phyloP scores from a whole-genome alignment of 1,139 yeast species.

The Kurtzmaniella quercitrusa region DNA sequence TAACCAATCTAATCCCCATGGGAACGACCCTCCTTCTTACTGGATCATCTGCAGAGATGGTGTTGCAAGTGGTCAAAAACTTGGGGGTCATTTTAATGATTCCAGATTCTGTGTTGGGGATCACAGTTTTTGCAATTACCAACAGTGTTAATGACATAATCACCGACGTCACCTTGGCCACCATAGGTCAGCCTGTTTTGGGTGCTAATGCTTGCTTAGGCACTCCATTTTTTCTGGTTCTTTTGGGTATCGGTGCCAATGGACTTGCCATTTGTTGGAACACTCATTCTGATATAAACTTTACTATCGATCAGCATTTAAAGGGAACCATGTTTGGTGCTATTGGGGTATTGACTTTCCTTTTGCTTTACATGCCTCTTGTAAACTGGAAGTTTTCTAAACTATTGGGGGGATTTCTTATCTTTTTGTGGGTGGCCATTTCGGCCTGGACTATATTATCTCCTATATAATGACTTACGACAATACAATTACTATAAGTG shows the following conservation, averaged over 20 bases:
- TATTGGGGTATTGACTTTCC: conserved; percentile 19
- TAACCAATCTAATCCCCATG: conserved; percentile 1
- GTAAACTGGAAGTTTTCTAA: conserved; percentile 34
- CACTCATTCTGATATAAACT: conserved; percentile 14
- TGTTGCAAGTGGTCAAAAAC: conserved; percentile 32
- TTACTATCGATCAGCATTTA: conserved; percentile 20
- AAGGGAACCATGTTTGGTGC: conserved; percentile 24
- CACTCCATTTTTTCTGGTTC: conserved; percentile 34
- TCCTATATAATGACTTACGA: background rate
- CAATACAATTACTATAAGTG: background rate
- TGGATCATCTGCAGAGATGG: conserved; percentile 6
- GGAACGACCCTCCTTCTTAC: conserved; percentile 5
- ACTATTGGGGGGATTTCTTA: conserved; percentile 21
- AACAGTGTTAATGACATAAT: conserved; percentile 41
- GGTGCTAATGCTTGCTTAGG: conserved; percentile 43
- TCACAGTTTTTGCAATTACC: conserved; percentile 35
- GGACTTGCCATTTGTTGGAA: conserved; percentile 19
- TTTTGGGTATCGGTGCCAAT: conserved; percentile 39
- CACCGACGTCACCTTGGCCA: conserved; percentile 35
- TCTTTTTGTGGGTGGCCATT: conserved; percentile 20
- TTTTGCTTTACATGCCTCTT: conserved; percentile 26
- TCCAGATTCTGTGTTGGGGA: conserved; percentile 38
- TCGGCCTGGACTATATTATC: conserved; percentile 7
- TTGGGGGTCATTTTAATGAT: conserved; percentile 33
- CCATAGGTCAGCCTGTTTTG: conserved; percentile 28